Base-by-base conservation (phyloP, 805 yeast genomes). In the Metschnikowia gruessii region DNA sequence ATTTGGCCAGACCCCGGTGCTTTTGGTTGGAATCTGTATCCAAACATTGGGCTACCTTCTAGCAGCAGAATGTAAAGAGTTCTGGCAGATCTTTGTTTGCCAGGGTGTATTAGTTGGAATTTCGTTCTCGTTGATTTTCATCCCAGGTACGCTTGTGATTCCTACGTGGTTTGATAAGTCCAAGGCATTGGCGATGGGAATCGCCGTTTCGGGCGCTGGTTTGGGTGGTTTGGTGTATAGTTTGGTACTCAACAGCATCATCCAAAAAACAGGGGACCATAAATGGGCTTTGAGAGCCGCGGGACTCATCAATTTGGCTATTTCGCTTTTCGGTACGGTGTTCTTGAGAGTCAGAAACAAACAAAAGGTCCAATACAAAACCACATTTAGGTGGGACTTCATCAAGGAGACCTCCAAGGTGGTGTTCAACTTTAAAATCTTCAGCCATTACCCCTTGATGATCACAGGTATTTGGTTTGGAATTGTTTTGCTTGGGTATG, bases 101-200 rank as follows among this genome's bases (percentile, higher is more conserved):
- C 91, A 85, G 63, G 91, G 92, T 29, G 70, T 84, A 1, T 43
- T 85, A 42, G 74, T 74, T 37, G 85, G 89, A 21, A 57, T 77
- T 19, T 75, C 81, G 7, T 69, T 74, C 43, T 79, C 87, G 0
- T 57, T 80, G 10, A 68, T 81, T 18, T 77, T 79, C 45, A 72
- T 81, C 3, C 85, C 92, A 1, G 82, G 80, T 9, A 67, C 81
- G 12, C 74, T 81, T 2, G 64, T 83, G 19, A 58, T 85, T 18
- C 89, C 90, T 0, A 86, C 81, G 41, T 85, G 87, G 85, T 86
- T 86, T 57, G 61, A 79, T 37, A 83, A 79, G 55, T 80, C 68
- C 48, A 71, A 89, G 55, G 83, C 82, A 1, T 60, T 75, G 17
- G 80, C 81, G 2, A 63, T 73, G 63, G 84, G 82, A 2, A 65